Conservation (phyloP, 352 stramenopile species). For the Pythium brachiatum region DNA sequence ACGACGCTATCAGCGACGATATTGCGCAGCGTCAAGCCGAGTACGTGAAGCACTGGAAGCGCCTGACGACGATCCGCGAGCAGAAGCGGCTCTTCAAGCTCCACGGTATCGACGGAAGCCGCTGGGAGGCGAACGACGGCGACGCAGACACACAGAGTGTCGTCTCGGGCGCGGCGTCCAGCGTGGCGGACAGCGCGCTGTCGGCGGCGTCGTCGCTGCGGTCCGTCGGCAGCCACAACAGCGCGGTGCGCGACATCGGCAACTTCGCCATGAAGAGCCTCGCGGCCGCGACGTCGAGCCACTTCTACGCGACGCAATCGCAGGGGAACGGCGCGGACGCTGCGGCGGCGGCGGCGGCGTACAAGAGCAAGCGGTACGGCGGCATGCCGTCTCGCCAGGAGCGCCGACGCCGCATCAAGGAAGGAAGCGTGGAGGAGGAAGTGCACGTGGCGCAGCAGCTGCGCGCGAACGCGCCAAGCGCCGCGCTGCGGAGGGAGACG, state of each 20-base stretch:
- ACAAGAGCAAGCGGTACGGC: slow-evolving; percentile 49
- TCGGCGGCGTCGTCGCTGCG: slow-evolving; percentile 60
- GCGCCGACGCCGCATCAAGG: slow-evolving; percentile 60
- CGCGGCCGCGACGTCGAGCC: slow-evolving; percentile 52
- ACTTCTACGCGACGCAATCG: slow-evolving; percentile 70
- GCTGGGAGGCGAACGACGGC: slow-evolving; percentile 30
- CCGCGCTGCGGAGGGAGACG: slow-evolving; percentile 35
- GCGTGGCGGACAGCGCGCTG: slow-evolving; percentile 47
- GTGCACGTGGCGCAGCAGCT: slow-evolving; percentile 54
- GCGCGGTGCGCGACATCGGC: slow-evolving; percentile 49
- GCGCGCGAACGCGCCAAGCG: slow-evolving; percentile 35
- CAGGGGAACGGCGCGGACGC: slow-evolving; percentile 19
- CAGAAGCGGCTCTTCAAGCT: slow-evolving; percentile 79
- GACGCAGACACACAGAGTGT: slow-evolving; percentile 36
- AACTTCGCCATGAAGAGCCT: slow-evolving; percentile 70
- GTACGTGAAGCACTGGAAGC: slow-evolving; percentile 59
- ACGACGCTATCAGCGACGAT: slow-evolving; percentile 49
- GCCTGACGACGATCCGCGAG: slow-evolving; percentile 60
- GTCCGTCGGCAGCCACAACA: slow-evolving; percentile 82
- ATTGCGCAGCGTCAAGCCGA: slow-evolving; percentile 36
- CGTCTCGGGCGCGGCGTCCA: slow-evolving; percentile 43
- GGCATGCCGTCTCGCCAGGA: slow-evolving; percentile 47
- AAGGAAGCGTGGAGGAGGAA: slow-evolving; percentile 70
- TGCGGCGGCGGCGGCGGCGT: slow-evolving; percentile 9
- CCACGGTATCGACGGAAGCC: slow-evolving; percentile 69